A percentile compares a stretch with the other conserved stretches of the same genome.
Evolutionary conservation across 352 stramenopile species (phyloP).

Genomic region (Halophytophthora batemanensis): DNA sequence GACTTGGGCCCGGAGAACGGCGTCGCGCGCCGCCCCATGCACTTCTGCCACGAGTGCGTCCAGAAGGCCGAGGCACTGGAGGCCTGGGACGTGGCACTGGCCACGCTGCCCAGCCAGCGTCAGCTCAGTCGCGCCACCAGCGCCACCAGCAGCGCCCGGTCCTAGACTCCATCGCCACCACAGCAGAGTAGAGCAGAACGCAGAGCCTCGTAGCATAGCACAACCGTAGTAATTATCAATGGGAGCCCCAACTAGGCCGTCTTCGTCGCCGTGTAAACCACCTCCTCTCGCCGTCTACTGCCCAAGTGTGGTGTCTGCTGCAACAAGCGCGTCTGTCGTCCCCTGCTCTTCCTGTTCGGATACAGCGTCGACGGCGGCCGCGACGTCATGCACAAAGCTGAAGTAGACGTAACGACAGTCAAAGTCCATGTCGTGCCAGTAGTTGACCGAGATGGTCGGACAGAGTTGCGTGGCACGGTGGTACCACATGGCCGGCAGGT

Average conservation of each 20-base stretch:
- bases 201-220: too few relatives aligned
- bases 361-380: conserved; percentile 10
- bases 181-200: too few relatives aligned
- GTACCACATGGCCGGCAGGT: conserved; percentile 83
- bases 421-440: conserved; percentile 90
- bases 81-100: conserved; percentile 36
- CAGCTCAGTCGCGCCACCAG: too few relatives aligned
- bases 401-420: conserved; percentile 87
- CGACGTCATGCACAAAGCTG: conserved; percentile 72
- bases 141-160: too few relatives aligned
- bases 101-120: conserved; percentile 14
- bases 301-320: too few relatives aligned
- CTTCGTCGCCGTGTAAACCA: too few relatives aligned
- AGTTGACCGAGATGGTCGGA: conserved; percentile 83
- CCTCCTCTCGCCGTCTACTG: too few relatives aligned
- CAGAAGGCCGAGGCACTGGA: conserved; percentile 31
- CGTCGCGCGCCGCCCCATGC: conserved; percentile 37
- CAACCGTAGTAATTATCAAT: too few relatives aligned
- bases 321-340: not conserved
- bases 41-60: conserved; percentile 52
- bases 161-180: too few relatives aligned
- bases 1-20: conserved; percentile 28
- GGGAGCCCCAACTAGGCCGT: too few relatives aligned
- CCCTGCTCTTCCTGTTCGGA: conserved; percentile 1
- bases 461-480: conserved; percentile 76